Evolutionary conservation across 257 asterid species (phyloP).

Genomic region (Przewalskia tangutica): DNA sequence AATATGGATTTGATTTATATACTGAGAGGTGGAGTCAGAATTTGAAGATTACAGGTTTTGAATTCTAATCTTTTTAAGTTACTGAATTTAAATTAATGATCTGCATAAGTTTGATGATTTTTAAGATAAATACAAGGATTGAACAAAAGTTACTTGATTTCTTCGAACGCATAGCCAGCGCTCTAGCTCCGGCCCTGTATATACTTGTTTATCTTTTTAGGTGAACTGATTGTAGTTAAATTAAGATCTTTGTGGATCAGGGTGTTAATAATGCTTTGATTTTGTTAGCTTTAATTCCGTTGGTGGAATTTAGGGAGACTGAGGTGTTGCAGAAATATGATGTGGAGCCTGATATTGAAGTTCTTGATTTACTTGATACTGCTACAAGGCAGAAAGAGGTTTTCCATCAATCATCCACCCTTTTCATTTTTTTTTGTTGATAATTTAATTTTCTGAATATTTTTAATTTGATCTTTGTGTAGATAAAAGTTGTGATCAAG

Average conservation of each 20-base stretch:
- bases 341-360: conserved; percentile 46
- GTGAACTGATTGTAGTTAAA: not conserved
- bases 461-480: not conserved
- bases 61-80: no score
- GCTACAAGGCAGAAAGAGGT: conserved; percentile 88
- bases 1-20: not conserved
- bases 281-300: conserved; percentile 59
- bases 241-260: not conserved
- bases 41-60: no score
- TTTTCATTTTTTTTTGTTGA: not conserved
- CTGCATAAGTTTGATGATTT: no score
- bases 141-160: no score
- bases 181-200: no score
- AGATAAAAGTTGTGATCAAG: conserved; percentile 60
- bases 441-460: not conserved
- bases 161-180: no score
- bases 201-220: no score
- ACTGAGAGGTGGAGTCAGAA: no score
- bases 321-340: conserved; percentile 61
- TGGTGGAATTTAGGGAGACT: conserved; percentile 71
- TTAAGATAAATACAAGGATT: no score
- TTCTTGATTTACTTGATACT: conserved; percentile 80
- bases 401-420: not conserved
- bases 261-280: not conserved
- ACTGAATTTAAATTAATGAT: not conserved